Conservation (phyloP, 1,139 yeast genomes). For the Suhomyces chickasaworum region DNA sequence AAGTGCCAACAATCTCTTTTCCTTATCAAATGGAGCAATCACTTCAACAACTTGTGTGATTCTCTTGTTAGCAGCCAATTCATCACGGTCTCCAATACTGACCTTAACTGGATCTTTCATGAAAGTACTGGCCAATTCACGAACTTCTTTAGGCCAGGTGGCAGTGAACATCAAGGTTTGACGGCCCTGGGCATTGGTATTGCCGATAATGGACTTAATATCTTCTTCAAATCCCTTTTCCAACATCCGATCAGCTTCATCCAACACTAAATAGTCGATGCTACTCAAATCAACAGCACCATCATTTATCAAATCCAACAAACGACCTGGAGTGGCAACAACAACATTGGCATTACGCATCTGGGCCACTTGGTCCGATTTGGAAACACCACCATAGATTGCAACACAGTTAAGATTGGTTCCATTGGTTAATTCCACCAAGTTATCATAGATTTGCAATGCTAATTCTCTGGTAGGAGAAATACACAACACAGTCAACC, state of each 20-base stretch:
- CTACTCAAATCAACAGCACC: slow-evolving; percentile 72
- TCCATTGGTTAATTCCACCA: slow-evolving; percentile 60
- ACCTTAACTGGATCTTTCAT: slow-evolving; percentile 84
- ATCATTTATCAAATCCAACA: slow-evolving; percentile 87
- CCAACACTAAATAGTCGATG: slow-evolving; percentile 81
- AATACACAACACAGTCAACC: slow-evolving; percentile 76
- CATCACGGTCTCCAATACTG: slow-evolving; percentile 92
- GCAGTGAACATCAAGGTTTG: slow-evolving; percentile 91
- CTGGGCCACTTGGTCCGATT: slow-evolving; percentile 81
- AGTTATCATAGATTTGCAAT: slow-evolving; percentile 86
- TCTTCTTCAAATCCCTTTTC: slow-evolving; percentile 96
- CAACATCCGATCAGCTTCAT: slow-evolving; percentile 98
- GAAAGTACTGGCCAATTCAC: slow-evolving; percentile 86
- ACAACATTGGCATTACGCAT: slow-evolving; percentile 71
- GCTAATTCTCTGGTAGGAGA: slow-evolving; percentile 99
- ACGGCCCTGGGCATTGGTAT: slow-evolving; percentile 51
- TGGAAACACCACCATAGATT: slow-evolving; percentile 96
- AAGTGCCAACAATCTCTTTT: slow-evolving; percentile 68
- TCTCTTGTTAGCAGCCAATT: slow-evolving; percentile 88
- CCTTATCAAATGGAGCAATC: slow-evolving; percentile 80
- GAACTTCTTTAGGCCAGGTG: slow-evolving; percentile 89
- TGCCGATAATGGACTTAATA: slow-evolving; percentile 75
- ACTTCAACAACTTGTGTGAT: slow-evolving; percentile 94
- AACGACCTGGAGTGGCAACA: slow-evolving; percentile 96
- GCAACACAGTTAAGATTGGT: slow-evolving; percentile 75